A percentile compares a stretch with the other conserved stretches of the same genome.
Evolutionary conservation across 2,329 filamentous ascomycete species (phyloP).

Genomic region (Colletotrichum noveboracense): DNA sequence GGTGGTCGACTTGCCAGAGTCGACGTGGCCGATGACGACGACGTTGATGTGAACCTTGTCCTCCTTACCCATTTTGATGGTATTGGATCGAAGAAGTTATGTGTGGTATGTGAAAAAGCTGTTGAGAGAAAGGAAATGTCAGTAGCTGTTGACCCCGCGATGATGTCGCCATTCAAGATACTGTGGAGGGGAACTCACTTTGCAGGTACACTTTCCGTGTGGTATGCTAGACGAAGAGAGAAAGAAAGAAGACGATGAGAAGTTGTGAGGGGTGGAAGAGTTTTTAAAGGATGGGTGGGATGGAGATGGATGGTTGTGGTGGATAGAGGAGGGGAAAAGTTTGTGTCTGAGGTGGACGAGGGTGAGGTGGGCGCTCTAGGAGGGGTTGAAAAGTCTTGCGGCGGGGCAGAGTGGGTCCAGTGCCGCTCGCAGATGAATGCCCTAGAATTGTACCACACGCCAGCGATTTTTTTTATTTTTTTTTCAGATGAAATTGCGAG

Average conservation of each 20-base stretch:
- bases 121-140: neutral
- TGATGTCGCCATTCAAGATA: neutral
- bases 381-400: constrained; percentile 11
- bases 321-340: neutral
- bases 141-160: neutral
- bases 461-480: neutral
- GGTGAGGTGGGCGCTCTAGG: neutral
- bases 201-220: neutral
- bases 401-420: neutral
- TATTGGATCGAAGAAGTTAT: neutral
- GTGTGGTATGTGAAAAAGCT: constrained; percentile 11
- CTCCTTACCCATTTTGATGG: constrained; percentile 69
- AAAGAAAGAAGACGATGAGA: neutral
- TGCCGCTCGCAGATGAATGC: neutral
- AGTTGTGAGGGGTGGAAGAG: neutral
- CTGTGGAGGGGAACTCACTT: neutral
- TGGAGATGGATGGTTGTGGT: neutral
- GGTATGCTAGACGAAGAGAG: neutral
- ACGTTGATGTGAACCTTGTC: constrained; percentile 97
- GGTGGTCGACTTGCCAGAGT: constrained; percentile 99
- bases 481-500: neutral
- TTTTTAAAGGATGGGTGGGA: neutral
- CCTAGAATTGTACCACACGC: constrained; percentile 7
- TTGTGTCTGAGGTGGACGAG: neutral
- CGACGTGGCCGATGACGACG: constrained; percentile 99